Conservation (phyloP, 2,329 filamentous ascomycete species). For the Colletotrichum karsti region DNA sequence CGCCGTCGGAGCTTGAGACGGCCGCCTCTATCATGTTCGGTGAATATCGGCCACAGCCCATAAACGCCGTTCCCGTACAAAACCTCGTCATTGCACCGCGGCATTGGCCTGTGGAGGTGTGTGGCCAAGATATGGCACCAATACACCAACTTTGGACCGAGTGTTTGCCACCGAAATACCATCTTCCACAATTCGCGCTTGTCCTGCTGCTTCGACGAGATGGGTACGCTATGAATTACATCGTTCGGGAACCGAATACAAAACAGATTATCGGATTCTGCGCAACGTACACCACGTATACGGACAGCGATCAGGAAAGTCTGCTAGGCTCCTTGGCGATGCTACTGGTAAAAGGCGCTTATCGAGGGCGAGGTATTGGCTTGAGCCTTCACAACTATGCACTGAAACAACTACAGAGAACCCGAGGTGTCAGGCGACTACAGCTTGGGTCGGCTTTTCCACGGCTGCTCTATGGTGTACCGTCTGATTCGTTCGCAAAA, state of each 20-base stretch:
- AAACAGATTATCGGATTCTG: constrained; percentile 63
- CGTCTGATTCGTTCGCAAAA: constrained; percentile 48
- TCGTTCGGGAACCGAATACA: constrained; percentile 57
- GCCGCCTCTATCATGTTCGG: constrained; percentile 63
- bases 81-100: constrained; percentile 21
- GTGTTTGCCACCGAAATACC: constrained; percentile 54
- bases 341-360: constrained; percentile 59
- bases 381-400: constrained; percentile 61
- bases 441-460: constrained; percentile 69
- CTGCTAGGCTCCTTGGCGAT: constrained; percentile 65
- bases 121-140: constrained; percentile 49
- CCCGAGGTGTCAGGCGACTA: constrained; percentile 60
- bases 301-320: constrained; percentile 58
- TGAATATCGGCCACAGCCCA: constrained; percentile 32
- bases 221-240: constrained; percentile 65
- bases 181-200: constrained; percentile 51
- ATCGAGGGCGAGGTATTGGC: constrained; percentile 60
- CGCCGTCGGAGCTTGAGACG: constrained; percentile 53
- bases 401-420: constrained; percentile 55
- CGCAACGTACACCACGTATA: constrained; percentile 67
- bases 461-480: constrained; percentile 63
- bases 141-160: constrained; percentile 57
- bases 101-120: constrained; percentile 52
- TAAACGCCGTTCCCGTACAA: constrained; percentile 9
- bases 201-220: constrained; percentile 58